Percentiles rank a stretch among this genome's conserved stretches.
These are phyloP conservation scores for Dactylonectria macrodidyma DNA, from an alignment of 2,329 filamentous ascomycete genomes.

Conservation along the genomic window DNA sequence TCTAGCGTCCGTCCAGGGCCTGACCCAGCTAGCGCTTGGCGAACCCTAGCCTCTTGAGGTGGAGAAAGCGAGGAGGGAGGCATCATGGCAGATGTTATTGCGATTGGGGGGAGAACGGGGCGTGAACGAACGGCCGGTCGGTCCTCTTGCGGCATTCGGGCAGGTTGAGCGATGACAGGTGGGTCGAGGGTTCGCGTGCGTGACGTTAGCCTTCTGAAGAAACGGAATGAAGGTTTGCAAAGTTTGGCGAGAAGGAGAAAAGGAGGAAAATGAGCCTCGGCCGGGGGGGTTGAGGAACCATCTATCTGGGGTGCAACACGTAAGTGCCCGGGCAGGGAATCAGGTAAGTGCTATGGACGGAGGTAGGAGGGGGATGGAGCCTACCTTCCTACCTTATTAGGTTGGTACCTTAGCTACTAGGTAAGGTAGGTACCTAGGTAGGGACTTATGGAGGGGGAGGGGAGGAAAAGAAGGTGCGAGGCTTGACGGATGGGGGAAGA, in stretches of 20 bases:
- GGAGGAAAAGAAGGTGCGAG: not conserved
- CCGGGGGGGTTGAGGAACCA: not conserved
- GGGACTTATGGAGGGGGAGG: conserved; percentile 1
- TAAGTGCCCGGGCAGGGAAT: not conserved
- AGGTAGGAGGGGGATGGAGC: too few species aligned
- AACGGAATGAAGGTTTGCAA: conserved; percentile 29
- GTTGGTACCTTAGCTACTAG: too few species aligned
- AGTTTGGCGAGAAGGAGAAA: conserved; percentile 31
- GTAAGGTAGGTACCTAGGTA: too few species aligned
- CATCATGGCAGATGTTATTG: conserved; percentile 38
- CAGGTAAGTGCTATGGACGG: too few species aligned
- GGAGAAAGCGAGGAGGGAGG: conserved; percentile 37
- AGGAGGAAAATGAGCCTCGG: conserved; percentile 8
- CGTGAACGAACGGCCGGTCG: conserved; percentile 35
- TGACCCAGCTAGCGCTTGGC: conserved; percentile 33
- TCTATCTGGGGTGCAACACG: not conserved
- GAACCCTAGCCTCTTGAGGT: conserved; percentile 36
- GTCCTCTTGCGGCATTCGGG: conserved; percentile 33
- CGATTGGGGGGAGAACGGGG: conserved; percentile 34
- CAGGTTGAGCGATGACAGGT: conserved; percentile 36
- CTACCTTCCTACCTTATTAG: too few species aligned
- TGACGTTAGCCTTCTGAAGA: conserved; percentile 30
- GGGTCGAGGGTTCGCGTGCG: conserved; percentile 43
- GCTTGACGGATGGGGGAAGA: not conserved
- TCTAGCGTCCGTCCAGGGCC: conserved; percentile 40